phyloP scores from a whole-genome alignment of 1,284 basidiomycete genomes.

The Apiotrichum brassicae region DNA sequence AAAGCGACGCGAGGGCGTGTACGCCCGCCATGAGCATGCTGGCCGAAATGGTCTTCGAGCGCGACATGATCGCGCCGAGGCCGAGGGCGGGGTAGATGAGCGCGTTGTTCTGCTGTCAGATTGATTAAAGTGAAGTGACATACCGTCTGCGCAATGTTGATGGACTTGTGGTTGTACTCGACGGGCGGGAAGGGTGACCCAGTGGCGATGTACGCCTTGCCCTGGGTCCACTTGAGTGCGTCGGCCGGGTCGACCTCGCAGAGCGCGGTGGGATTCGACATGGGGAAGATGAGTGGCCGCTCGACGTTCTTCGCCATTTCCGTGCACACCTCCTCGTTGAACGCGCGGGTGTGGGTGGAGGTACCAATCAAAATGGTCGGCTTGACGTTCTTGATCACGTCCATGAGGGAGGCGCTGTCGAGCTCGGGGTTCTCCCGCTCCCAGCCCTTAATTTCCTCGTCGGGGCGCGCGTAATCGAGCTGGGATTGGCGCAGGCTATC shows the following conservation, averaged over 20 bases:
- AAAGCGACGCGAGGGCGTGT: slow-evolving; percentile 60
- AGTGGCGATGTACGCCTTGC: slow-evolving; percentile 68
- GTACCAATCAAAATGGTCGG: slow-evolving; percentile 78
- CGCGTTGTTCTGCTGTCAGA: slow-evolving; percentile 52
- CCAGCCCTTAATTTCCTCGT: slow-evolving; percentile 47
- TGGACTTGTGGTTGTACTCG: slow-evolving; percentile 53
- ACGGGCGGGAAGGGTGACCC: slow-evolving; percentile 74
- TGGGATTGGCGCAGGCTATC: slow-evolving; percentile 43
- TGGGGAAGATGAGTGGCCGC: slow-evolving; percentile 71
- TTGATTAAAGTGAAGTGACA: not conserved
- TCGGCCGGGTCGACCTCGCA: slow-evolving; percentile 64
- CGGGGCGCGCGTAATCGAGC: slow-evolving; percentile 46
- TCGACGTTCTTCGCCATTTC: slow-evolving; percentile 66
- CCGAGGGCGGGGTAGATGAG: slow-evolving; percentile 74
- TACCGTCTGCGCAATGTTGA: slow-evolving; percentile 5
- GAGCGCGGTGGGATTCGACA: slow-evolving; percentile 72
- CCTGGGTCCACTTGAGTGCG: slow-evolving; percentile 57
- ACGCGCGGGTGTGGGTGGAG: slow-evolving; percentile 71
- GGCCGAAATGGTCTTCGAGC: slow-evolving; percentile 60
- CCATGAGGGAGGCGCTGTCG: slow-evolving; percentile 45
- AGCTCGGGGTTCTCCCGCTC: slow-evolving; percentile 12
- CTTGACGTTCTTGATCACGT: slow-evolving; percentile 59
- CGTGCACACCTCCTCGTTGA: slow-evolving; percentile 62
- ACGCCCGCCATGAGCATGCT: slow-evolving; percentile 64
- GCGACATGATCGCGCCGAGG: slow-evolving; percentile 60